phyloP scores from a whole-genome alignment of 352 stramenopile genomes.

The Peronospora belbahrii region DNA sequence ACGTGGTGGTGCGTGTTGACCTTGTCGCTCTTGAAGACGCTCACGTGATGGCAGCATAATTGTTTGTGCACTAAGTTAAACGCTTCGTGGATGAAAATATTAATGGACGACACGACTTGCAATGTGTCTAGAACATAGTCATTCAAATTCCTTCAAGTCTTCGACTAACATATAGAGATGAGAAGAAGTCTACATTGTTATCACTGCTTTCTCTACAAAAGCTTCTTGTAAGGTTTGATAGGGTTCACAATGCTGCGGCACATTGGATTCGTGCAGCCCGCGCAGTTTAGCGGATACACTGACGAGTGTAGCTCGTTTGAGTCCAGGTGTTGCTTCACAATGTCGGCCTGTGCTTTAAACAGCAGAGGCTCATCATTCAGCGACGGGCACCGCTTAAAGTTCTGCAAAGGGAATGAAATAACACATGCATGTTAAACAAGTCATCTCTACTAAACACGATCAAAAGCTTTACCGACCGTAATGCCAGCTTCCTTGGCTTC shows the following conservation, averaged over 20 bases:
- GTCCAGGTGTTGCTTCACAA: conserved; percentile 92
- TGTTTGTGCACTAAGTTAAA: not conserved
- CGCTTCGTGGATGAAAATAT: not conserved
- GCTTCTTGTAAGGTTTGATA: conserved; percentile 65
- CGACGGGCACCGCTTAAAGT: conserved; percentile 93
- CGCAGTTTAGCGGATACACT: conserved; percentile 82
- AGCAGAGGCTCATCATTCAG: conserved; percentile 94
- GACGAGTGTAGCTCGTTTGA: conserved; percentile 59
- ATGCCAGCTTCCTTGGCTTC: conserved; percentile 93
- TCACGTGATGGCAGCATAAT: conserved; percentile 59
- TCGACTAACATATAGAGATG: not conserved
- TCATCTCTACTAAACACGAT: not conserved
- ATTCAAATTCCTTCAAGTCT: conserved; percentile 1
- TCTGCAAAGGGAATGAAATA: conserved; percentile 14
- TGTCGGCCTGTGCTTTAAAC: conserved; percentile 94
- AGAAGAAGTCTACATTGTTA: not conserved
- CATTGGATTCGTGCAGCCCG: conserved; percentile 71
- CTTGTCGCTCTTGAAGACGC: conserved; percentile 52
- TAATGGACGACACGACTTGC: conserved; percentile 3
- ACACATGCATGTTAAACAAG: not conserved
- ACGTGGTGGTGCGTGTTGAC: conserved; percentile 52
- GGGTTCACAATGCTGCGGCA: conserved; percentile 83
- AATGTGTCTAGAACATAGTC: conserved; percentile 17
- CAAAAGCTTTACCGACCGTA: conserved; percentile 31
- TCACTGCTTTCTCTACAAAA: conserved; percentile 17